A percentile compares a stretch with the other conserved stretches of the same genome.
These are phyloP conservation scores for Aspergillus ochraceus DNA, from an alignment of 2,329 filamentous ascomycete species.

Conservation along the genomic window DNA sequence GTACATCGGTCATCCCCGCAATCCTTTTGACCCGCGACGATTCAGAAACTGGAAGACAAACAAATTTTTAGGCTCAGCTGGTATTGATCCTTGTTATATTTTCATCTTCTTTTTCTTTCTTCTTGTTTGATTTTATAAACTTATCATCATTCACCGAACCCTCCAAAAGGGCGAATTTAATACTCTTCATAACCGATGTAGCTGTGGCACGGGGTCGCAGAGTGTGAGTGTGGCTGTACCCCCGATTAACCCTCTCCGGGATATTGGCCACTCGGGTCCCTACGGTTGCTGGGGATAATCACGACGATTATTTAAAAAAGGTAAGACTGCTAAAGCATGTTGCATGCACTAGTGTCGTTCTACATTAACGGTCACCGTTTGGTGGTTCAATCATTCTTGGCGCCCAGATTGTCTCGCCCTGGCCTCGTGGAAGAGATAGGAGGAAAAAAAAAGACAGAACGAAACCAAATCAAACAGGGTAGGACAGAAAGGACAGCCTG, in stretches of 20 bases:
- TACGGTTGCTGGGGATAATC: background rate
- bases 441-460: background rate
- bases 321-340: background rate
- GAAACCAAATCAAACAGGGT: background rate
- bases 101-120: background rate
- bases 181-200: no score
- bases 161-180: no score
- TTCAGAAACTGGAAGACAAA: background rate
- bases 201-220: background rate
- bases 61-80: no score
- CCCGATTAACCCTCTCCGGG: background rate
- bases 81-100: no score
- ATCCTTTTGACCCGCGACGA: background rate
- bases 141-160: background rate
- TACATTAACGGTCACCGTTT: background rate
- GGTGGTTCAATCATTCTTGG: background rate
- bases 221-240: background rate
- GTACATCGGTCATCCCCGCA: background rate
- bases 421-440: background rate
- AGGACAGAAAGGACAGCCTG: background rate
- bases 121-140: background rate
- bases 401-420: background rate
- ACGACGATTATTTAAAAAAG: background rate
- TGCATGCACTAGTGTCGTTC: background rate
- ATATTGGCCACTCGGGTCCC: slow-evolving; percentile 1